Percentiles rank a stretch among this genome's conserved stretches.
Conservation (phyloP, 768 basidiomycete genomes). For the Paxillus involutus region DNA sequence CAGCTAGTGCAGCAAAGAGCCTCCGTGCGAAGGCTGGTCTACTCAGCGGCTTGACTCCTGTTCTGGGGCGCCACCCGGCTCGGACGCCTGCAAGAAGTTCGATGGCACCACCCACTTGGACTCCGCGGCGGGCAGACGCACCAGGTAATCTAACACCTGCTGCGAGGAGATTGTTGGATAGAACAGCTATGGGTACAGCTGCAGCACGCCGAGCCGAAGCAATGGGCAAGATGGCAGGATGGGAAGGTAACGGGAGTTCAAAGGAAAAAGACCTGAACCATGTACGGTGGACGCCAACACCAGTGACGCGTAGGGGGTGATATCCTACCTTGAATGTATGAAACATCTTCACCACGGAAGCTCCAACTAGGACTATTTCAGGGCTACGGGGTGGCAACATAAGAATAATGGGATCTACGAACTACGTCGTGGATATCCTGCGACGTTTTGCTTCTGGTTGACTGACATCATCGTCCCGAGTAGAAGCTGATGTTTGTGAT, state of each 20-base stretch:
- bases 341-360: constrained; percentile 1
- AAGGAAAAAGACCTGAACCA: constrained; percentile 64
- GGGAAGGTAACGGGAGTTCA: constrained; percentile 46
- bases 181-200: constrained; percentile 65
- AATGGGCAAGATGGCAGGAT: constrained; percentile 56
- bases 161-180: constrained; percentile 70
- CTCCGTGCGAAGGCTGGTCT: constrained; percentile 76
- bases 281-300: constrained; percentile 82
- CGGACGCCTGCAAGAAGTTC: constrained; percentile 36
- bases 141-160: constrained; percentile 85
- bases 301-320: constrained; percentile 37
- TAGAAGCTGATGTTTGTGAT: constrained; percentile 13
- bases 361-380: constrained; percentile 1
- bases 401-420: constrained; percentile 9
- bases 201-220: constrained; percentile 65
- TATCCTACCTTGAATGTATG: constrained; percentile 4
- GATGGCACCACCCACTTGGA: constrained; percentile 84
- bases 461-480: constrained; percentile 23
- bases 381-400: constrained; percentile 9
- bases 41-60: constrained; percentile 40
- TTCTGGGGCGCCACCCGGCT: constrained; percentile 29
- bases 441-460: constrained; percentile 58
- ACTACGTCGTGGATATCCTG: constrained; percentile 42
- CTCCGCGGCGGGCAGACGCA: constrained; percentile 72
- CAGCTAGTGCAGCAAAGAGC: constrained; percentile 77